Base-by-base conservation (phyloP, 2,329 filamentous ascomycete species). In the Trichoderma guizhouense region DNA sequence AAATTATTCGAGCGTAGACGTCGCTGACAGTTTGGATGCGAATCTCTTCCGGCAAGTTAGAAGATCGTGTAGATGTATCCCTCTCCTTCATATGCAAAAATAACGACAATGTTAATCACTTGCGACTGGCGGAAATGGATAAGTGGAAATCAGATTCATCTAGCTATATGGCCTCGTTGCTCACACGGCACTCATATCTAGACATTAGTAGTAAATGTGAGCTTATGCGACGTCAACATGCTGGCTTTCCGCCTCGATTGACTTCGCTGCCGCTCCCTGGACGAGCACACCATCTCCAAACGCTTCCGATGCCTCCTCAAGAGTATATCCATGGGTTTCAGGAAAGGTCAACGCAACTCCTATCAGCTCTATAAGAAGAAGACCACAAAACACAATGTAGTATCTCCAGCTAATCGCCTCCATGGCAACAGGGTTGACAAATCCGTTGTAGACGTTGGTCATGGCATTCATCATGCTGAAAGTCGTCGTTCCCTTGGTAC, bases 391-490 rank as follows among this genome's bases (percentile, higher is more conserved):
- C 4, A 75, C 69, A 2, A 74, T 72, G 57, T 75, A 76, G 34
- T 74, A 76, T 8, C 65, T 71, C 74, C 74, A 75, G 12, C 62
- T 61, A 21, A 75, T 75, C 12, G 58, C 68, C 1, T 73, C 71
- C 53, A 77, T 66, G 2, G 73, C 77, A 30, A 78, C 76, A 0
- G 77, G 77, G 67, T 77, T 77, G 21, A 81, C 79, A 72, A 83
- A 84, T 15, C 79, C 77, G 12, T 80, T 77, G 14, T 81, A 77
- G 15, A 80, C 80, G n/a, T 78, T 74, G 1, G 80, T 78, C 9
- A 79, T 71, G 21, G 78, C 79, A 34, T 79, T 80, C 73, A 82
- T 80, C 75, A 86, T 84, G 26, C 86, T 81, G 28, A 84, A 83
- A 28, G 86, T 75, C 7, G 83, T 78, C 21, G 82, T 78, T 12